Percentiles rank a stretch among this genome's conserved stretches.
Evolutionary conservation across 345 rosid genomes (phyloP).

Genomic region (Zanthoxylum bungeanum): DNA sequence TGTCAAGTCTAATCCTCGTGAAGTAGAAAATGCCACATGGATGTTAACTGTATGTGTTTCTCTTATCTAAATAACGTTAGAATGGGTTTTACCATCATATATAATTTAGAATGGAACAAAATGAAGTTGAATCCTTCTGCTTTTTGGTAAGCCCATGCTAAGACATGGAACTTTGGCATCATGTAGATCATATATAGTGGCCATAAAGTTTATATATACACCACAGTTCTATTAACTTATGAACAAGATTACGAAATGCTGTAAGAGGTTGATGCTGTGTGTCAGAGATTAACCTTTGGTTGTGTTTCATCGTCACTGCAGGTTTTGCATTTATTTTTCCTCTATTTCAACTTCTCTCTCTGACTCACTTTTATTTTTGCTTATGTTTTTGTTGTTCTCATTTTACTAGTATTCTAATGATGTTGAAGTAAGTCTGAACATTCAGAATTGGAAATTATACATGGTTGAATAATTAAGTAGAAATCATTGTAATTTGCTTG

Average conservation of each 20-base stretch:
- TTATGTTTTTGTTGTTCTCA: background rate
- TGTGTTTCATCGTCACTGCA: background rate
- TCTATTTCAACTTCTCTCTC: background rate
- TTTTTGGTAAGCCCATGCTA: background rate
- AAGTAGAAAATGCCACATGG: slow-evolving; percentile 98
- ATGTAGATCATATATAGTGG: background rate
- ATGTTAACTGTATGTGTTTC: slow-evolving; percentile 78
- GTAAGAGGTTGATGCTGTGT: background rate
- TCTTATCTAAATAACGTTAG: slow-evolving; percentile 3
- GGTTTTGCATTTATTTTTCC: background rate
- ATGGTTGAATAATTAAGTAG: background rate
- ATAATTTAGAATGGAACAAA: background rate
- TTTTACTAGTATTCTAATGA: background rate
- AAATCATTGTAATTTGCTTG: background rate
- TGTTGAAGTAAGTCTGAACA: background rate
- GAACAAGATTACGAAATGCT: background rate
- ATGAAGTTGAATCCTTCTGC: background rate
- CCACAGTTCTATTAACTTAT: background rate
- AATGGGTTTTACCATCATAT: background rate
- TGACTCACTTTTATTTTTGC: background rate
- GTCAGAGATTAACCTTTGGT: background rate
- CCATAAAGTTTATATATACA: background rate
- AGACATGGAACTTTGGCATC: background rate
- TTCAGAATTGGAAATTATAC: background rate
- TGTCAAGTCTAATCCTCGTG: slow-evolving; percentile 96